Evolutionary conservation across 2,329 filamentous ascomycete species (phyloP), one percentile per base, ranked within the genome.

Genomic region (Diatrype stigma): DNA sequence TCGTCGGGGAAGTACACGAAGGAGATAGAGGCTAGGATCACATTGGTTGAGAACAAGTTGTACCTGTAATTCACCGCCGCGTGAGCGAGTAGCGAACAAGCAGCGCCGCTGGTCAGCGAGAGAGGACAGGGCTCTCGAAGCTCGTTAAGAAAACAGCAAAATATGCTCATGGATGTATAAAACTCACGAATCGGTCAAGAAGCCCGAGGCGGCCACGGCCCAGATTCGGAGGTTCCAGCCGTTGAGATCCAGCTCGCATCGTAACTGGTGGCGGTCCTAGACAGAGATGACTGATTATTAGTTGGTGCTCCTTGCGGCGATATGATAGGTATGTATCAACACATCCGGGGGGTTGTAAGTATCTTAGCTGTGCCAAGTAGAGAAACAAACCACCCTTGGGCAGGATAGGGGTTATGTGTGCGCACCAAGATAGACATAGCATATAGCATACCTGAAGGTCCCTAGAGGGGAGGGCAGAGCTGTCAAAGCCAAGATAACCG

Each of bases 191-290:
- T 79, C 77, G 30, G 77, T 79, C 21, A 80, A 66, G 54, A 79
- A 80, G 8, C 77, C 77, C 0, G 77, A 79, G 44, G 77, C 77
- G n/a, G 76, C 75, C 28, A 80, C 76, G 2, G 73, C 76, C 76
- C 76, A 79, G 42, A 79, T 79, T 40, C 77, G 70, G 47, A 79
- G 62, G 59, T 79, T 80, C 76, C 76, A 80, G 1, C 74, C 74
- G 59, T 80, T 80, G 17, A 80, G 66, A 53, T 80, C 76, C 34
- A 80, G 71, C 58, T 79, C 76, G 59, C 78, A 79, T 52, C 76
- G 73, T 34, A 80, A 58, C 57, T 79, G 77, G 50, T 72, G 69
- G 46, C 77, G 76, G 61, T 79, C 76, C 75, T 79, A 56, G 42
- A 14, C 23, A 54, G 42, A 28, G 34, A 46, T 42, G 34, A 42